phyloP scores from a whole-genome alignment of 352 stramenopile species.

The Phytopythium kandeliae region DNA sequence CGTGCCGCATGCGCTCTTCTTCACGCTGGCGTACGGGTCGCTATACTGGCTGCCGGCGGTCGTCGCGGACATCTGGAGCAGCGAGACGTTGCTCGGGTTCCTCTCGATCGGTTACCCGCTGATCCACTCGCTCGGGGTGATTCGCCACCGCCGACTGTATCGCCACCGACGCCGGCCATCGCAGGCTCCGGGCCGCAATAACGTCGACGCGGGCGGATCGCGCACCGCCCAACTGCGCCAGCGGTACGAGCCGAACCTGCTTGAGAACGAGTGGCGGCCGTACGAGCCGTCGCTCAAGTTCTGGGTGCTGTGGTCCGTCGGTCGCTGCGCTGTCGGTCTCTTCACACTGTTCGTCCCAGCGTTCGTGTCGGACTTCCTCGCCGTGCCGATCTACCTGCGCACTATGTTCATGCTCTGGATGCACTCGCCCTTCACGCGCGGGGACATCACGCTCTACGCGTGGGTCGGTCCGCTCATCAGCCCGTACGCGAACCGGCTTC shows the following conservation, averaged over 20 bases:
- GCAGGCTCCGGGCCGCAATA: neutral
- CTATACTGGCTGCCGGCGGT: constrained; percentile 46
- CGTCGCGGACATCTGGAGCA: constrained; percentile 45
- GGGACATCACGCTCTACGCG: constrained; percentile 67
- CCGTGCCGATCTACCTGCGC: constrained; percentile 44
- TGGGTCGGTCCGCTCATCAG: constrained; percentile 60
- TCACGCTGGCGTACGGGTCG: constrained; percentile 48
- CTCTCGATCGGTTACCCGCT: constrained; percentile 65
- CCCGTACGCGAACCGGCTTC: constrained; percentile 66
- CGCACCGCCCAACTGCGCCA: constrained; percentile 23
- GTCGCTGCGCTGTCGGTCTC: constrained; percentile 36
- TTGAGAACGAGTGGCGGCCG: constrained; percentile 51
- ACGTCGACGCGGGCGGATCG: neutral
- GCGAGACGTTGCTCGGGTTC: constrained; percentile 48
- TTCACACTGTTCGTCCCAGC: constrained; percentile 58
- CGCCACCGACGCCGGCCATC: constrained; percentile 14
- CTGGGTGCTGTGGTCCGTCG: constrained; percentile 78
- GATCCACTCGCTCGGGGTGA: constrained; percentile 53
- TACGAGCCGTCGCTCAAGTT: constrained; percentile 82
- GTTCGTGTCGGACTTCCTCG: constrained; percentile 50
- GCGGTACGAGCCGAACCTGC: constrained; percentile 24
- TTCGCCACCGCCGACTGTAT: constrained; percentile 47
- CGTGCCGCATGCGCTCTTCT: constrained; percentile 64
- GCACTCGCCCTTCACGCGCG: constrained; percentile 67
- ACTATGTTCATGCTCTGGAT: constrained; percentile 80